phyloP scores from a whole-genome alignment of 805 yeast genomes.

The Tetrapisispora nanseiensis region DNA sequence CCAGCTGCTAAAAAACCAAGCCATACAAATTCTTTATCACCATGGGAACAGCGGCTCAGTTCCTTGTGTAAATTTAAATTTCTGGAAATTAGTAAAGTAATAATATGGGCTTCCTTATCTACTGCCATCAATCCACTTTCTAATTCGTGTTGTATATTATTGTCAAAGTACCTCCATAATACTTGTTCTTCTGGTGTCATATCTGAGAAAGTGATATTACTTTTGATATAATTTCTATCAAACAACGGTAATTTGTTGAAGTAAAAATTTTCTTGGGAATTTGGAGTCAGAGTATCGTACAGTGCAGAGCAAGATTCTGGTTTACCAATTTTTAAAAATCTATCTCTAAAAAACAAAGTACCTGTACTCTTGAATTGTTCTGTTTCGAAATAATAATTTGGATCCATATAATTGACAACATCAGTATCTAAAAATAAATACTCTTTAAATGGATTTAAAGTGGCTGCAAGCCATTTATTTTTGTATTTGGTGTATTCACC shows the following conservation, averaged over 20 bases:
- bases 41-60: slow-evolving; percentile 46
- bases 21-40: slow-evolving; percentile 71
- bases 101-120: slow-evolving; percentile 36
- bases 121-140: slow-evolving; percentile 40
- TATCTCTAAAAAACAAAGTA: slow-evolving; percentile 6
- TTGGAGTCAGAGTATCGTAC: slow-evolving; percentile 40
- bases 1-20: slow-evolving; percentile 50
- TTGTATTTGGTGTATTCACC: slow-evolving; percentile 18
- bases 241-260: slow-evolving; percentile 23
- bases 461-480: slow-evolving; percentile 39
- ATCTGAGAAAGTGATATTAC: slow-evolving; percentile 2
- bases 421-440: slow-evolving; percentile 44
- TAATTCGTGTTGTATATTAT: slow-evolving; percentile 36
- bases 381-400: slow-evolving; percentile 23
- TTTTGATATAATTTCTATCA: slow-evolving; percentile 6
- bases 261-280: slow-evolving; percentile 32
- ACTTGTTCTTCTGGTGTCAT: slow-evolving; percentile 25
- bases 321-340: neutral
- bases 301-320: slow-evolving; percentile 33
- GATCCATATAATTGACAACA: slow-evolving; percentile 35
- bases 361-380: slow-evolving; percentile 14
- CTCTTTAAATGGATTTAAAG: slow-evolving; percentile 42
- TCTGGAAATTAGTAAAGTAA: slow-evolving; percentile 37
- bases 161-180: slow-evolving; percentile 35
- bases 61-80: slow-evolving; percentile 36